Evolutionary conservation across 2,329 filamentous ascomycete genomes (phyloP).

Genomic region (Escovopsis weberi): DNA sequence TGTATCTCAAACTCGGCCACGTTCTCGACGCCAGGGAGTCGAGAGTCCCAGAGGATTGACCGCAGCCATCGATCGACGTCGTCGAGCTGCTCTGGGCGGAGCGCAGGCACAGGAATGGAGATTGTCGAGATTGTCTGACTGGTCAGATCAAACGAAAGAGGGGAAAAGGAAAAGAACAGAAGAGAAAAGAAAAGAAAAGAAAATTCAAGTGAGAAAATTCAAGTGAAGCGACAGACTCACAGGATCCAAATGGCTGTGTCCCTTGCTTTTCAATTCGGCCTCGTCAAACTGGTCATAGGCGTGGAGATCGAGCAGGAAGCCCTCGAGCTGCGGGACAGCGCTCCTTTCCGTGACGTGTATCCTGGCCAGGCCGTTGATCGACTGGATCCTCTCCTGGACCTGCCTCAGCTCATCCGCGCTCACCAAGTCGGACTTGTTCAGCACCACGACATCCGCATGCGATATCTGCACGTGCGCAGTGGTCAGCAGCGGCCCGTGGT

Average conservation of each 20-base stretch:
- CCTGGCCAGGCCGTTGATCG: constrained; percentile 82
- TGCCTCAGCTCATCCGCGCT: constrained; percentile 49
- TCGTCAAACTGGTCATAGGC: constrained; percentile 75
- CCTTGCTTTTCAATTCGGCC: constrained; percentile 57
- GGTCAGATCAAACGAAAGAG: neutral
- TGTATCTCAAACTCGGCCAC: constrained; percentile 59
- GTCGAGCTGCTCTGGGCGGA: constrained; percentile 43
- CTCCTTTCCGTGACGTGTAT: constrained; percentile 72
- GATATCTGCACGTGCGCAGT: constrained; percentile 94
- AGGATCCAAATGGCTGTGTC: constrained; percentile 82
- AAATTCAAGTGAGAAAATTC: too few relatives aligned
- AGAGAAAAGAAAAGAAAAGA: too few relatives aligned
- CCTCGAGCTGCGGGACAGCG: constrained; percentile 67
- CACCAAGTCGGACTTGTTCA: constrained; percentile 89
- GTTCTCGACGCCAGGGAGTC: constrained; percentile 34
- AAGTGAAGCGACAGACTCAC: constrained; percentile 30
- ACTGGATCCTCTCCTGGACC: constrained; percentile 56
- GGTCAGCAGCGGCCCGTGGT: constrained; percentile 58
- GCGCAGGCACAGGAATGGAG: constrained; percentile 49
- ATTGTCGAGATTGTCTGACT: constrained; percentile 69
- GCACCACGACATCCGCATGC: constrained; percentile 84
- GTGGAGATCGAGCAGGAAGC: constrained; percentile 75
- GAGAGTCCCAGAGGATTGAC: constrained; percentile 68
- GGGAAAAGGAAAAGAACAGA: too few relatives aligned
- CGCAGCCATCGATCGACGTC: constrained; percentile 70